A percentile compares a stretch with the other conserved stretches of the same genome.
These are phyloP conservation scores for Verticillium dahliae DNA, from an alignment of 2,329 filamentous ascomycete species.

Conservation along the genomic window DNA sequence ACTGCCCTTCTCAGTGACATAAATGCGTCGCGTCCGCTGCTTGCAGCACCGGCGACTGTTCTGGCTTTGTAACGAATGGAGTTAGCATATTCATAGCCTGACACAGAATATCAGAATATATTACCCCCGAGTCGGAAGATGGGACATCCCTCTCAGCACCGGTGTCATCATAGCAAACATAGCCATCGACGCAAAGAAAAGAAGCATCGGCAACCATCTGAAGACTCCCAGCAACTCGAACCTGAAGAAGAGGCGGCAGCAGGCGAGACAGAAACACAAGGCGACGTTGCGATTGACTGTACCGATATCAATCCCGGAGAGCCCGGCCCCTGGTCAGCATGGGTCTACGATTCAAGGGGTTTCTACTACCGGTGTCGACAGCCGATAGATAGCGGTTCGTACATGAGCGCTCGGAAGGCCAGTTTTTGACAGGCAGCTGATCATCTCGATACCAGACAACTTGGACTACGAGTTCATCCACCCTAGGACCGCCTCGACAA, in stretches of 20 bases:
- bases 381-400: too few species aligned
- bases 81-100: too few species aligned
- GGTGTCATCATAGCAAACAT: not conserved
- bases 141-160: not conserved
- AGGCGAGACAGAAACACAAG: not conserved
- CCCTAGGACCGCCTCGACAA: not conserved
- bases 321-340: not conserved
- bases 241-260: not conserved
- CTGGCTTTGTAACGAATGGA: not conserved
- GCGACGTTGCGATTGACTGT: not conserved
- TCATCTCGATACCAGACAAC: not conserved
- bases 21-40: too few species aligned
- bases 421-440: not conserved
- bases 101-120: too few species aligned
- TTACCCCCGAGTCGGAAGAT: not conserved
- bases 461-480: not conserved
- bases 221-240: not conserved
- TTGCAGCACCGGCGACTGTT: too few species aligned
- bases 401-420: not conserved
- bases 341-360: not conserved
- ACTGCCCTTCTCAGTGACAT: not conserved
- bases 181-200: not conserved
- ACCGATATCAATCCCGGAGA: not conserved
- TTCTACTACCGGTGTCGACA: not conserved
- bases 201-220: not conserved